These are phyloP conservation scores for Circinella minor DNA, from an alignment of 371 early-diverging fungal genomes.

Conservation along the genomic window DNA sequence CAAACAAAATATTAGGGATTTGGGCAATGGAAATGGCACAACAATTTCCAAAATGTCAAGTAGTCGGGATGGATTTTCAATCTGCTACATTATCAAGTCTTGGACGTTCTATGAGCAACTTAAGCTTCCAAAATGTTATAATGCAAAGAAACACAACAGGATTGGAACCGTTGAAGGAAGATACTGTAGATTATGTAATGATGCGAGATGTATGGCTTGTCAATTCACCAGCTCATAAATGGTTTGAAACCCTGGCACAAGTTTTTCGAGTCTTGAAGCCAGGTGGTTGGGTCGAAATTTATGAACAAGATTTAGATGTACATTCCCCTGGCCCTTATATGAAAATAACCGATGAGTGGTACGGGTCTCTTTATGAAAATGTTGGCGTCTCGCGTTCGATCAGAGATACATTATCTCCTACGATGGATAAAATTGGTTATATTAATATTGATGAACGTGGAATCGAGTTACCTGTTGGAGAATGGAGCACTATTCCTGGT, in stretches of 20 bases:
- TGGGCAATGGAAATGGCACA: constrained; percentile 49
- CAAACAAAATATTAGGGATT: constrained; percentile 19
- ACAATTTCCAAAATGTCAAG: constrained; percentile 31
- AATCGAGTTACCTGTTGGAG: constrained; percentile 22
- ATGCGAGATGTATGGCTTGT: constrained; percentile 39
- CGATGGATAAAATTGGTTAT: constrained; percentile 12
- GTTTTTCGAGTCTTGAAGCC: constrained; percentile 39
- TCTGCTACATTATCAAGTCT: constrained; percentile 18
- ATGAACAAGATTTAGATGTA: constrained; percentile 22
- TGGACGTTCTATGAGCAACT: constrained; percentile 18
- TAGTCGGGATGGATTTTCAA: constrained; percentile 37
- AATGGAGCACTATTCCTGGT: constrained; percentile 24
- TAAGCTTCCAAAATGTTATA: constrained; percentile 21
- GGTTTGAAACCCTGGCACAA: constrained; percentile 29
- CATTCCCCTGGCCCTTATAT: constrained; percentile 19
- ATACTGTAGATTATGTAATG: constrained; percentile 34
- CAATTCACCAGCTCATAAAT: constrained; percentile 29
- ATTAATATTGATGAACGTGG: constrained; percentile 17
- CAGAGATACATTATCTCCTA: neutral
- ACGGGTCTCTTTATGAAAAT: constrained; percentile 5
- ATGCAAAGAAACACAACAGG: constrained; percentile 29
- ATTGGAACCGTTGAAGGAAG: constrained; percentile 24
- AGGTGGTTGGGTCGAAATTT: constrained; percentile 32
- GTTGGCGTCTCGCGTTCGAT: constrained; percentile 15
- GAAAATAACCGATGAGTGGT: constrained; percentile 12